Conservation (phyloP, 371 early-diverging fungal species). For the Blyttiomyces sp. region DNA sequence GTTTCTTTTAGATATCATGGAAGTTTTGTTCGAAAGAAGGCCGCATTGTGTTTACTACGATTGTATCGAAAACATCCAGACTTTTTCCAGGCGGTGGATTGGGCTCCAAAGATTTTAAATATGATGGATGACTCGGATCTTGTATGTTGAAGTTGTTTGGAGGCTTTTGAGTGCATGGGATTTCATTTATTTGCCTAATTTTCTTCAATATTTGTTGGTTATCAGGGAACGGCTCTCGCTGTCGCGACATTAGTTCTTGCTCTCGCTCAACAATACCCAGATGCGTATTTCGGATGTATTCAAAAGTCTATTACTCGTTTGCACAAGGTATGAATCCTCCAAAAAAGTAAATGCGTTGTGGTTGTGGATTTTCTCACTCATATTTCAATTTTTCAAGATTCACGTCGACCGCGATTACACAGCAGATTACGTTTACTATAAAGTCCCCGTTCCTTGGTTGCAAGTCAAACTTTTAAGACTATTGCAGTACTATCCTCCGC, state of each 20-base stretch:
- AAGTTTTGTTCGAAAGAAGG: conserved; percentile 93
- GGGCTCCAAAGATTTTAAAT: conserved; percentile 78
- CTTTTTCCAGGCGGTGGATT: conserved; percentile 80
- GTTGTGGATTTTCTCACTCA: neutral
- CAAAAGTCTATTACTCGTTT: conserved; percentile 75
- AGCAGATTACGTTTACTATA: conserved; percentile 91
- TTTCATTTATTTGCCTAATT: neutral
- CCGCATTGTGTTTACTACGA: conserved; percentile 86
- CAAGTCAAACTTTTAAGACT: conserved; percentile 92
- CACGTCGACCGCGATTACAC: conserved; percentile 82
- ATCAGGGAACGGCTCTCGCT: conserved; percentile 81
- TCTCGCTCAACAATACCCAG: conserved; percentile 84
- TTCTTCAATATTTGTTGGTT: neutral
- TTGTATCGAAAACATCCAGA: conserved; percentile 88
- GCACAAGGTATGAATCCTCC: conserved; percentile 58
- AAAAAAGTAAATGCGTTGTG: neutral
- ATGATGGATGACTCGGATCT: conserved; percentile 85
- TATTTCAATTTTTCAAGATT: conserved; percentile 49
- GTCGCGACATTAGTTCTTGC: conserved; percentile 81
- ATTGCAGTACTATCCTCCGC: conserved; percentile 91
- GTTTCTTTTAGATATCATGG: conserved; percentile 39
- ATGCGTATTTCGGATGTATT: conserved; percentile 69
- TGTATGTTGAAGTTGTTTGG: conserved; percentile 42
- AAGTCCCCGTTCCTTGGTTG: conserved; percentile 96
- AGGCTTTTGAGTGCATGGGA: neutral